A percentile compares a stretch with the other conserved stretches of the same genome.
These are phyloP conservation scores for Physaria fendleri DNA, from an alignment of 345 rosid genomes.

Conservation along the genomic window DNA sequence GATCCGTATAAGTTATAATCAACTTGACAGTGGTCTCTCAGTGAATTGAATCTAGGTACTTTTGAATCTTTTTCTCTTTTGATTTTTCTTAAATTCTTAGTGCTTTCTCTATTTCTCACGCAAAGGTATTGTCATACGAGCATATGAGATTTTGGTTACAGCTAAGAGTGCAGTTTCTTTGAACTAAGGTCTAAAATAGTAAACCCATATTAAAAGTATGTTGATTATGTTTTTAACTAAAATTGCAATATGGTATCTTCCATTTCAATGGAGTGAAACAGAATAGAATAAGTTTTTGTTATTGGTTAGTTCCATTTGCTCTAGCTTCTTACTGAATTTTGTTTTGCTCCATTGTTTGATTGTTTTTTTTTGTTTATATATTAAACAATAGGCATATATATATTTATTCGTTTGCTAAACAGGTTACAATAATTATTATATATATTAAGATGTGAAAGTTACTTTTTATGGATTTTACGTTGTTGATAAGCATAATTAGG, in stretches of 20 bases:
- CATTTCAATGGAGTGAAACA: too few relatives aligned
- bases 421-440: neutral
- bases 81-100: neutral
- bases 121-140: constrained; percentile 22
- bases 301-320: too few relatives aligned
- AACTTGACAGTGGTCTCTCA: constrained; percentile 95
- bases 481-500: constrained; percentile 13
- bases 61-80: neutral
- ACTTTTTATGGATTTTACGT: neutral
- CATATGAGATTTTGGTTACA: neutral
- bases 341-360: neutral
- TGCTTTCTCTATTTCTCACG: constrained; percentile 13
- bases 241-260: too few relatives aligned
- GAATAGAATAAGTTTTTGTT: too few relatives aligned
- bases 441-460: neutral
- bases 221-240: too few relatives aligned
- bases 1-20: constrained; percentile 95
- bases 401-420: too few relatives aligned
- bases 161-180: constrained; percentile 14
- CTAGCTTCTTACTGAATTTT: neutral
- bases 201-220: neutral
- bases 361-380: neutral
- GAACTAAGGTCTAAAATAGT: constrained; percentile 5
- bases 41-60: constrained; percentile 89
- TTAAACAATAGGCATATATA: neutral